Evolutionary conservation across 306 rosid genomes (phyloP).

Genomic region (Boehmeria nivea): DNA sequence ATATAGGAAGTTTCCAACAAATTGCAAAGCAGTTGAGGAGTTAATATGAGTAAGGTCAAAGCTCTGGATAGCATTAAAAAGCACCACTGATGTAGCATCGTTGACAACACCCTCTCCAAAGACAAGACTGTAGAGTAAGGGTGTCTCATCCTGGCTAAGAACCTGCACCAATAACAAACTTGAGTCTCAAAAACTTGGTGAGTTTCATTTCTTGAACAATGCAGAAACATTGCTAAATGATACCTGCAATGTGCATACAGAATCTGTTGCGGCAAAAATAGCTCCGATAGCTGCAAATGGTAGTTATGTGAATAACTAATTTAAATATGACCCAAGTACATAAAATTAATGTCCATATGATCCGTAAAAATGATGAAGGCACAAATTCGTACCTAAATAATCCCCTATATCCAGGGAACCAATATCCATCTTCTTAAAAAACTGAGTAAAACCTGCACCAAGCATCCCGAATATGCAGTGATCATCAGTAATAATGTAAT

Average conservation of each 20-base stretch:
- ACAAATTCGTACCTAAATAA: slow-evolving; percentile 51
- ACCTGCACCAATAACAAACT: slow-evolving; percentile 51
- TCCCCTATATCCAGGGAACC: slow-evolving; percentile 66
- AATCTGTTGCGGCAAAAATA: slow-evolving; percentile 97
- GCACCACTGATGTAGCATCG: slow-evolving; percentile 97
- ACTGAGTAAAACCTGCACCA: slow-evolving; percentile 58
- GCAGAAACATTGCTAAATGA: slow-evolving; percentile 7
- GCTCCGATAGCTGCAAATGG: slow-evolving; percentile 79
- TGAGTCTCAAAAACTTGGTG: slow-evolving; percentile 13
- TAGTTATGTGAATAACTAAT: neutral
- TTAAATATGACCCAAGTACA: slow-evolving; percentile 12
- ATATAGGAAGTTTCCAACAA: slow-evolving; percentile 72
- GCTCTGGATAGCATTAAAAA: slow-evolving; percentile 91
- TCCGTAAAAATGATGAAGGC: slow-evolving; percentile 6
- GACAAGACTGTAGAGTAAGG: slow-evolving; percentile 93
- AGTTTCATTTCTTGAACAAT: slow-evolving; percentile 20
- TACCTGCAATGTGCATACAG: slow-evolving; percentile 99
- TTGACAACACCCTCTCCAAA: slow-evolving; percentile 98
- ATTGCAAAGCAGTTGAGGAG: slow-evolving; percentile 47
- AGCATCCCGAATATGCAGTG: slow-evolving; percentile 25
- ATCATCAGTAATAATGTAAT: neutral
- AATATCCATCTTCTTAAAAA: slow-evolving; percentile 67
- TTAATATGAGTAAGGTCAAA: slow-evolving; percentile 70
- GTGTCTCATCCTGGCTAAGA: slow-evolving; percentile 93
- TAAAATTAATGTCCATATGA: slow-evolving; percentile 10